A percentile compares a stretch with the other conserved stretches of the same genome.
These are phyloP conservation scores for Tuber magnatum DNA, from an alignment of 495 filamentous ascomycete genomes.

Conservation along the genomic window DNA sequence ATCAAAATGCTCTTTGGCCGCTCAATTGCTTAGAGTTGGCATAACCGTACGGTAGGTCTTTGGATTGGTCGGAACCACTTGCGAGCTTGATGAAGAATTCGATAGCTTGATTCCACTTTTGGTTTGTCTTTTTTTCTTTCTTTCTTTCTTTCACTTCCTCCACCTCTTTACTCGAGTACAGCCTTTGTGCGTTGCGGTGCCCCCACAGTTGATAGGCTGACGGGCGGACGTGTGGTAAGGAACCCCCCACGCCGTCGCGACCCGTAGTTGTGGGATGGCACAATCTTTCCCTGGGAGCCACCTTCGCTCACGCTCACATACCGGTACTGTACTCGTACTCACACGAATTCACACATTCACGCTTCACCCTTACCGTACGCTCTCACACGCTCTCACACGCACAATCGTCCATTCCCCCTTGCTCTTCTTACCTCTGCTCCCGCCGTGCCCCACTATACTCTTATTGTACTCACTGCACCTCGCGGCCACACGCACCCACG, in stretches of 20 bases:
- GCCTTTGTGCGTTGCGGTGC: not conserved
- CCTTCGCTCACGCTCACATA: constrained; percentile 7
- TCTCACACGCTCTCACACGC: not conserved
- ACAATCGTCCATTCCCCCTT: not conserved
- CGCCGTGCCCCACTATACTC: not conserved
- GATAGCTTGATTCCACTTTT: not conserved
- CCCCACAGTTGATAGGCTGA: not conserved
- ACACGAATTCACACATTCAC: not conserved
- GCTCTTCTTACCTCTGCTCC: not conserved
- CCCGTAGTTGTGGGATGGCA: constrained; percentile 26
- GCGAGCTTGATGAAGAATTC: not conserved
- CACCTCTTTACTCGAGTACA: not conserved
- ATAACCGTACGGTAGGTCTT: not conserved
- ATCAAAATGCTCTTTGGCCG: not conserved
- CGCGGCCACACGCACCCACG: constrained; percentile 25
- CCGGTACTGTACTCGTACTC: not conserved
- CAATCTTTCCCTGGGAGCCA: constrained; percentile 13
- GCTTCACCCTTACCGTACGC: not conserved
- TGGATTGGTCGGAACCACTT: not conserved
- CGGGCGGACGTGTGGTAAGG: constrained; percentile 1
- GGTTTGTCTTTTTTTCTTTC: not conserved
- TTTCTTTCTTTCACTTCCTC: not conserved
- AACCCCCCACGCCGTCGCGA: constrained; percentile 25
- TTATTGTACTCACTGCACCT: not conserved
- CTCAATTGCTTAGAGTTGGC: not conserved